Evolutionary conservation across 2,329 filamentous ascomycete species (phyloP).

Genomic region (Rutstroemia sp.): DNA sequence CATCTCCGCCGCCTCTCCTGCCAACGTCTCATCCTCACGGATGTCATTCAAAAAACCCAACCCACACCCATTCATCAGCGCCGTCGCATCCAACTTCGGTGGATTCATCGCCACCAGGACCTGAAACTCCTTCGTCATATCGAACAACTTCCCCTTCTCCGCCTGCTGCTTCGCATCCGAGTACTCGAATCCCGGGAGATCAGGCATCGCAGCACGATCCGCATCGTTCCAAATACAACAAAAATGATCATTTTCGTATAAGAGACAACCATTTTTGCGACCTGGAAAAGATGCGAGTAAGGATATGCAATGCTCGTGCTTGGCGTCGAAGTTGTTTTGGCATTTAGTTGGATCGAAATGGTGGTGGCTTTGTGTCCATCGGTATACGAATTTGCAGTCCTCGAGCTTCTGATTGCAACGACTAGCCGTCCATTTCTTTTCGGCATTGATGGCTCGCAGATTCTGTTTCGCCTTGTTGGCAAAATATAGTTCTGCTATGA

Average conservation of each 20-base stretch:
- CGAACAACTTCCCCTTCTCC: no score
- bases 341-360: constrained; percentile 1
- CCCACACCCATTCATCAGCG: no score
- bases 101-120: no score
- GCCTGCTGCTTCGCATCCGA: neutral
- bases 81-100: no score
- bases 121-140: no score
- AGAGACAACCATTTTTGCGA: neutral
- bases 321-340: neutral
- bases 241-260: neutral
- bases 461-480: neutral
- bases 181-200: neutral
- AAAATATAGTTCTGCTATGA: neutral
- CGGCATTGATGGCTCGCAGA: neutral
- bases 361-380: neutral
- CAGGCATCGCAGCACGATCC: neutral
- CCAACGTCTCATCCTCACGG: no score
- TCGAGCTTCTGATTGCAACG: neutral
- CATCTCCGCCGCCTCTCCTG: no score
- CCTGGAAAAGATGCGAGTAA: neutral
- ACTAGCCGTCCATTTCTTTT: neutral
- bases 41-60: no score
- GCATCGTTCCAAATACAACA: neutral
- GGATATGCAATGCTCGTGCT: constrained; percentile 5
- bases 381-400: neutral